phyloP scores from a whole-genome alignment of 495 filamentous ascomycete genomes.

The Clohesyomyces aquaticus region DNA sequence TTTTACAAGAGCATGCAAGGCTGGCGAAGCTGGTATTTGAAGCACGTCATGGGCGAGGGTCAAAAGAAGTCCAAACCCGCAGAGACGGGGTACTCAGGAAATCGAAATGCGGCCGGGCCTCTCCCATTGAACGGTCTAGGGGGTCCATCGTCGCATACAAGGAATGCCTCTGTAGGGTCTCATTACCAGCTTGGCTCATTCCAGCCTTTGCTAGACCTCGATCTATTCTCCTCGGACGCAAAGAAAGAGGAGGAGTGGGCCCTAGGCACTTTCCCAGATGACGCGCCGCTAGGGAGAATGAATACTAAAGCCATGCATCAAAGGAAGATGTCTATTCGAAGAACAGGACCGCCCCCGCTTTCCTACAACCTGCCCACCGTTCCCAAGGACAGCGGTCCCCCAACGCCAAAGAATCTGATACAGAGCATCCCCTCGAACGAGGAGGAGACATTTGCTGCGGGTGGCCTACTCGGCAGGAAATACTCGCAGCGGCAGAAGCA shows the following conservation, averaged over 20 bases:
- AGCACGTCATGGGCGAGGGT: slow-evolving; percentile 64
- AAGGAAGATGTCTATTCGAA: slow-evolving; percentile 37
- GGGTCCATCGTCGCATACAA: slow-evolving; percentile 34
- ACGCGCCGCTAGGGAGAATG: slow-evolving; percentile 12
- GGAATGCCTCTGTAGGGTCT: slow-evolving; percentile 40
- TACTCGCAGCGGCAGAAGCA: slow-evolving; percentile 65
- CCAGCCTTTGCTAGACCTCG: slow-evolving; percentile 59
- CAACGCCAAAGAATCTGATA: slow-evolving; percentile 16
- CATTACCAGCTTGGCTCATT: slow-evolving; percentile 61
- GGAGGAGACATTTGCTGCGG: slow-evolving; percentile 58
- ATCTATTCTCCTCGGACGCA: slow-evolving; percentile 46
- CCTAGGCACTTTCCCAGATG: slow-evolving; percentile 18
- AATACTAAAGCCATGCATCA: slow-evolving; percentile 40
- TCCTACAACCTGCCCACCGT: slow-evolving; percentile 42
- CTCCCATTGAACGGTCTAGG: slow-evolving; percentile 49
- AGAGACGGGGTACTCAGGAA: slow-evolving; percentile 3
- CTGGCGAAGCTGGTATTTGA: slow-evolving; percentile 90
- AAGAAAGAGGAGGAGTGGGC: slow-evolving; percentile 1
- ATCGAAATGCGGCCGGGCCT: slow-evolving; percentile 35
- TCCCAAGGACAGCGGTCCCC: slow-evolving; percentile 16
- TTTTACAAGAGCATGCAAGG: slow-evolving; percentile 73
- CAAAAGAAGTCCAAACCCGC: slow-evolving; percentile 46
- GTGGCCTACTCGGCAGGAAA: slow-evolving; percentile 63
- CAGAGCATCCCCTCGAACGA: slow-evolving; percentile 32
- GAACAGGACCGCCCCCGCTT: slow-evolving; percentile 47